These are phyloP conservation scores for Calonectria henricotiae DNA, from an alignment of 2,329 filamentous ascomycete species.

Conservation along the genomic window DNA sequence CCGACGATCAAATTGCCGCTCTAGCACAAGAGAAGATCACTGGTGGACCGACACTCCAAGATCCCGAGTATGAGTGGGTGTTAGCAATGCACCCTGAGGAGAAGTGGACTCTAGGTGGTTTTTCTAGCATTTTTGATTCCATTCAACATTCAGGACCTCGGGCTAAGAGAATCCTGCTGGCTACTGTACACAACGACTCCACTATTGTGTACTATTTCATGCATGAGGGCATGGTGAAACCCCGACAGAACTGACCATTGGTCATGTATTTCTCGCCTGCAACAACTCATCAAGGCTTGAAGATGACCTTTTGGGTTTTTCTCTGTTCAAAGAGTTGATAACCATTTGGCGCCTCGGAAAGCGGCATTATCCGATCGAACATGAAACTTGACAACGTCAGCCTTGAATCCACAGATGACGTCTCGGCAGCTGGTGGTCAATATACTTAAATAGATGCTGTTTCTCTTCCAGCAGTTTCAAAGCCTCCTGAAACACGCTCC, in stretches of 20 bases:
- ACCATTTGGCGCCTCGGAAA: constrained; percentile 76
- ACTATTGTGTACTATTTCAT: constrained; percentile 89
- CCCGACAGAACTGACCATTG: constrained; percentile 77
- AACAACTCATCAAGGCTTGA: constrained; percentile 63
- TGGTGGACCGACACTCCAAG: constrained; percentile 64
- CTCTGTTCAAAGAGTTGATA: constrained; percentile 82
- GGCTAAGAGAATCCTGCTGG: constrained; percentile 75
- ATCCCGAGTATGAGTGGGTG: constrained; percentile 81
- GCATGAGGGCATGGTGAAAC: constrained; percentile 88
- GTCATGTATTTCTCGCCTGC: background rate
- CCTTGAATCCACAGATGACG: background rate
- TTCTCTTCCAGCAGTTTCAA: constrained; percentile 77
- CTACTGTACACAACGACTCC: constrained; percentile 84
- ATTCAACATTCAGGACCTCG: constrained; percentile 66
- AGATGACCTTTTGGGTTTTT: constrained; percentile 83
- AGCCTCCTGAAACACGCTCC: constrained; percentile 78
- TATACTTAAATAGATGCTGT: constrained; percentile 78
- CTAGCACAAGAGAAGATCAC: constrained; percentile 73
- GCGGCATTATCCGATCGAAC: constrained; percentile 82
- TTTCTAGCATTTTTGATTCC: constrained; percentile 81
- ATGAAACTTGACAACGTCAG: constrained; percentile 74
- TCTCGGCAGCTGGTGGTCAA: constrained; percentile 32
- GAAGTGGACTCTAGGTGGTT: constrained; percentile 78
- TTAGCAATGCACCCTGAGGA: constrained; percentile 81
- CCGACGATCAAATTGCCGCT: constrained; percentile 66